phyloP scores from a whole-genome alignment of 192 early-diverging fungal species.

The Mortierella antarctica region DNA sequence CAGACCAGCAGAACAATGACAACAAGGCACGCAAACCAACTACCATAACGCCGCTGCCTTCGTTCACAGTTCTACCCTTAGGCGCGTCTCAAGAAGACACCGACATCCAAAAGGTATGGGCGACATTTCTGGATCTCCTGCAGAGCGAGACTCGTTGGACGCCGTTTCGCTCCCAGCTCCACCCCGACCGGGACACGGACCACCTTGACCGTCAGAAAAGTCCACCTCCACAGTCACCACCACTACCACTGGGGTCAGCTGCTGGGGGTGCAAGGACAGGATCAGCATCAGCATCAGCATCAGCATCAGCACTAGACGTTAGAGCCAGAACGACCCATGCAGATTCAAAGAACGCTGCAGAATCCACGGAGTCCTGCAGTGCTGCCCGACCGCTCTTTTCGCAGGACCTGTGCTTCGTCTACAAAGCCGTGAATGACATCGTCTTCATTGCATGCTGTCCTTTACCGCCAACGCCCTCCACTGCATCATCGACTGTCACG shows the following conservation, averaged over 20 bases:
- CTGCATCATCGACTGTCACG: slow-evolving; percentile 5
- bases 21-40: no score
- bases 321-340: background rate
- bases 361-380: background rate
- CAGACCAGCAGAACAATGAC: background rate
- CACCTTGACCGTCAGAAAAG: no score
- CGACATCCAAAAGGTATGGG: slow-evolving; percentile 36
- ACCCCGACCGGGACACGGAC: background rate
- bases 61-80: background rate
- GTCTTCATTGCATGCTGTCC: slow-evolving; percentile 38
- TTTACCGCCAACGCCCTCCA: slow-evolving; percentile 21
- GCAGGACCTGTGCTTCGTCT: slow-evolving; percentile 28
- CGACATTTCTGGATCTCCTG: slow-evolving; percentile 34
- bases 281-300: background rate
- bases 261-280: background rate
- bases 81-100: background rate
- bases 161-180: background rate
- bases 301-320: background rate
- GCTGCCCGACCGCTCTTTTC: slow-evolving; percentile 21
- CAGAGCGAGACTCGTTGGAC: slow-evolving; percentile 30
- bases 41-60: background rate
- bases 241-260: no score
- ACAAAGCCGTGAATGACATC: slow-evolving; percentile 24
- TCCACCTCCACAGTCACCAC: no score
- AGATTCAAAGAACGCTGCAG: background rate